Evolutionary conservation across 2,329 filamentous ascomycete genomes (phyloP).

Genomic region (Colletotrichum spaethianum): DNA sequence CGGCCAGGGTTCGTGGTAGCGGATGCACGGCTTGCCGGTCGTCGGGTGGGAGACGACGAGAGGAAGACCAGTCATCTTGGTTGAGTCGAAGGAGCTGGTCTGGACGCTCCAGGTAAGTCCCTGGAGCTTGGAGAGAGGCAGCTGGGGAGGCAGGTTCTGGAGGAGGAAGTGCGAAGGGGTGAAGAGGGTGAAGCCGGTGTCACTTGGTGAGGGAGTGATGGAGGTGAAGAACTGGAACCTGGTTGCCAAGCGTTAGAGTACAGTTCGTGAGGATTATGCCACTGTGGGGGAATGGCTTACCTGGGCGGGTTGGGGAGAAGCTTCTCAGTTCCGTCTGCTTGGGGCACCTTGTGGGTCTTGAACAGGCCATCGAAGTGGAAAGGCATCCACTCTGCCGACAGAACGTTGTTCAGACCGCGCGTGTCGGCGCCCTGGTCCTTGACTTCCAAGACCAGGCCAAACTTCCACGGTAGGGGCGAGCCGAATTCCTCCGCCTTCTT

Average conservation of each 20-base stretch:
- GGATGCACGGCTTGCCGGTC: slow-evolving; percentile 62
- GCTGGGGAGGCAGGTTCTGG: slow-evolving; percentile 57
- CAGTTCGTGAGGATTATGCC: not conserved
- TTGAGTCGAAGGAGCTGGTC: slow-evolving; percentile 62
- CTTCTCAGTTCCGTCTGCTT: slow-evolving; percentile 57
- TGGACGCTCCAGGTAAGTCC: slow-evolving; percentile 63
- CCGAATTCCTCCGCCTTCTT: slow-evolving; percentile 63
- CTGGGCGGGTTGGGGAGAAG: slow-evolving; percentile 59
- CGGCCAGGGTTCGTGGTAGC: slow-evolving; percentile 70
- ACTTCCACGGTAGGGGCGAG: slow-evolving; percentile 65
- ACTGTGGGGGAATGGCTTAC: slow-evolving; percentile 46
- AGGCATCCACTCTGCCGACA: slow-evolving; percentile 69
- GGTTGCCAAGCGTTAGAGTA: slow-evolving; percentile 3
- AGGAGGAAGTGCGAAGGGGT: slow-evolving; percentile 65
- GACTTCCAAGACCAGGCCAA: slow-evolving; percentile 65
- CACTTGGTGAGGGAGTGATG: slow-evolving; percentile 60
- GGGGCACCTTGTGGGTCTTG: slow-evolving; percentile 60
- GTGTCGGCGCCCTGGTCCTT: slow-evolving; percentile 62
- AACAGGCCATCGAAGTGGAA: slow-evolving; percentile 72
- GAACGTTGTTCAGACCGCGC: slow-evolving; percentile 65
- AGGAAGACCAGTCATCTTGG: slow-evolving; percentile 58
- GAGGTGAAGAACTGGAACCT: slow-evolving; percentile 69
- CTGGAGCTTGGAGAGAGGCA: slow-evolving; percentile 54
- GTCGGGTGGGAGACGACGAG: slow-evolving; percentile 61
- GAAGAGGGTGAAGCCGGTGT: slow-evolving; percentile 69